These are phyloP conservation scores for Bigelowiella natans DNA, from an alignment of 78 protist genomes.

Conservation along the genomic window DNA sequence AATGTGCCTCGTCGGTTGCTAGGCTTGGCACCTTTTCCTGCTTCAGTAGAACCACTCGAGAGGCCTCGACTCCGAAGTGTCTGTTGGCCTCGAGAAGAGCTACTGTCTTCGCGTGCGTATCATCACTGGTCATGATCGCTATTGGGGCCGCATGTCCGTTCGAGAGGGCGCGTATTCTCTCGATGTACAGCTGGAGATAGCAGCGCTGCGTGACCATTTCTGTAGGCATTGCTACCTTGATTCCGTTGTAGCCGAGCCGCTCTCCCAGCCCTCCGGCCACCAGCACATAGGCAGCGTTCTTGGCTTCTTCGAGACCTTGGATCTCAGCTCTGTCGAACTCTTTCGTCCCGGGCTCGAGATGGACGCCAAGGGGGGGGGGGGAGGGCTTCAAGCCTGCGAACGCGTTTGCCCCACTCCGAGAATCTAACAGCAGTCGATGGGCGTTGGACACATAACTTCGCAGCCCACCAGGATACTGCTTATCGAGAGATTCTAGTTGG, in stretches of 20 bases:
- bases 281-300: neutral
- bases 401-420: neutral
- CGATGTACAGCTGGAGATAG: too few species aligned
- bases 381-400: neutral
- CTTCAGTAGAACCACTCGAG: conserved; percentile 12
- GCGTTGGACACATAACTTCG: too few species aligned
- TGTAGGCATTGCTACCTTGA: neutral
- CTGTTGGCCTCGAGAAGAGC: conserved; percentile 9
- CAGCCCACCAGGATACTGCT: too few species aligned
- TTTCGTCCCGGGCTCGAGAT: too few species aligned
- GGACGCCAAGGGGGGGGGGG: too few species aligned
- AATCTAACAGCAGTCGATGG: neutral
- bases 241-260: neutral
- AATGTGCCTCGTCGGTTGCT: conserved; percentile 21
- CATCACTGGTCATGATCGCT: conserved; percentile 44
- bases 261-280: neutral
- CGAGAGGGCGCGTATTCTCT: too few species aligned
- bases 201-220: too few species aligned
- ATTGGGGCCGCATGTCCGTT: neutral
- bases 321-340: too few species aligned
- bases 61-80: conserved; percentile 26
- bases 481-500: too few species aligned
- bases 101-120: conserved; percentile 33
- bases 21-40: too few species aligned
- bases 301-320: neutral